phyloP scores from a whole-genome alignment of 139 green algal species.

The Chloropicon primus region DNA sequence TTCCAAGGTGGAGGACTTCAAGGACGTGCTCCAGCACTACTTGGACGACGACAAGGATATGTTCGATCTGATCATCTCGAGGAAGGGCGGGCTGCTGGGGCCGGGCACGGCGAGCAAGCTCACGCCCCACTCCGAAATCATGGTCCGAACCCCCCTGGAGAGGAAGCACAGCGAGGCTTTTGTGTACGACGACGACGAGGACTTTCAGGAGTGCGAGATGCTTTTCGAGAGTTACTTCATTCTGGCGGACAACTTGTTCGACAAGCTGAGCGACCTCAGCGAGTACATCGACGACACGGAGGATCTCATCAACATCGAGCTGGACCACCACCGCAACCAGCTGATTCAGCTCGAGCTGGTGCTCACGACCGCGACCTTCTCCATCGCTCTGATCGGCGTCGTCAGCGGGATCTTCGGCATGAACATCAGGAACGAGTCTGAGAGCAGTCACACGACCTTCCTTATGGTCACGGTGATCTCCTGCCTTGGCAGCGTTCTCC shows the following conservation, averaged over 20 bases:
- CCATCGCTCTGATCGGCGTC: constrained; percentile 50
- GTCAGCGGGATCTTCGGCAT: constrained; percentile 82
- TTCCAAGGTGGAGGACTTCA: constrained; percentile 21
- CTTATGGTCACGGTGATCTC: constrained; percentile 11
- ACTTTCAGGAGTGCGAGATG: constrained; percentile 18
- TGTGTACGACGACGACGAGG: constrained; percentile 37
- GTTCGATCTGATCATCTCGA: constrained; percentile 29
- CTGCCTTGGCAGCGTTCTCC: not conserved
- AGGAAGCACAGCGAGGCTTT: constrained; percentile 22
- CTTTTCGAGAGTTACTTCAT: constrained; percentile 9
- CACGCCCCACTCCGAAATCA: constrained; percentile 22
- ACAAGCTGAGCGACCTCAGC: constrained; percentile 51
- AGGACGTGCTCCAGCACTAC: constrained; percentile 22
- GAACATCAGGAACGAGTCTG: constrained; percentile 58
- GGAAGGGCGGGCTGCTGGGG: constrained; percentile 18
- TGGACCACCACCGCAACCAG: constrained; percentile 78
- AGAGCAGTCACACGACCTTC: constrained; percentile 24
- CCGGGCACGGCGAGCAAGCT: constrained; percentile 10
- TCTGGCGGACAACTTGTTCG: constrained; percentile 54
- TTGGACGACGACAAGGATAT: constrained; percentile 38
- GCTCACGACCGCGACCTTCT: constrained; percentile 62
- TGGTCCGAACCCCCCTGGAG: constrained; percentile 64
- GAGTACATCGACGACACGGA: constrained; percentile 96
- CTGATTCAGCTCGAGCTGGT: constrained; percentile 68
- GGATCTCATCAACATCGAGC: constrained; percentile 92